phyloP scores from a whole-genome alignment of 805 yeast species.

The Wickerhamomyces pijperi region DNA sequence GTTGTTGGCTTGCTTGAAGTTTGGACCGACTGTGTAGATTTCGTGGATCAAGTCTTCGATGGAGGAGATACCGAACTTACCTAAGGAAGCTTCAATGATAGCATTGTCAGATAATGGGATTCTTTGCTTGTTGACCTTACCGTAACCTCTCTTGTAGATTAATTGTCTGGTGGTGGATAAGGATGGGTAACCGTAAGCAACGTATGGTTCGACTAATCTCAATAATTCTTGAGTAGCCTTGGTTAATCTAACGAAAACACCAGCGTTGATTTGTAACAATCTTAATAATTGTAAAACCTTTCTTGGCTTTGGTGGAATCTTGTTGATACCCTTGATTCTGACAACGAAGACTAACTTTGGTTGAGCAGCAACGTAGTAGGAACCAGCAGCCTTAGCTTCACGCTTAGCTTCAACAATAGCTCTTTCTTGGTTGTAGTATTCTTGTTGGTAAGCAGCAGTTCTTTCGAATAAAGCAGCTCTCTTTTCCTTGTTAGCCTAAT shows the following conservation, averaged over 20 bases:
- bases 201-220: slow-evolving; percentile 91
- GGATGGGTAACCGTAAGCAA: slow-evolving; percentile 96
- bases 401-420: slow-evolving; percentile 80
- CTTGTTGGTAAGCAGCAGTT: slow-evolving; percentile 94
- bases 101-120: slow-evolving; percentile 79
- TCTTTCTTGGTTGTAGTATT: slow-evolving; percentile 88
- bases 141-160: slow-evolving; percentile 96
- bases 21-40: slow-evolving; percentile 93
- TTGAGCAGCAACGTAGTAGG: slow-evolving; percentile 93
- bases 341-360: slow-evolving; percentile 88
- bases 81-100: slow-evolving; percentile 78
- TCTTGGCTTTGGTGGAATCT: slow-evolving; percentile 99
- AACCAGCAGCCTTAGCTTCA: slow-evolving; percentile 88
- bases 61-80: slow-evolving; percentile 87
- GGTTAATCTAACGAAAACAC: slow-evolving; percentile 90
- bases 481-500: slow-evolving; percentile 38
- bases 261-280: slow-evolving; percentile 88
- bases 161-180: slow-evolving; percentile 85
- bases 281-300: slow-evolving; percentile 91
- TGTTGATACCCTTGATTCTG: slow-evolving; percentile 99
- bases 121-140: slow-evolving; percentile 95
- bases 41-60: slow-evolving; percentile 94
- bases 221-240: slow-evolving; percentile 90
- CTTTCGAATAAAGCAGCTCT: slow-evolving; percentile 77
- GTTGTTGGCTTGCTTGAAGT: slow-evolving; percentile 98